Percentiles rank a stretch among this genome's conserved stretches.
phyloP scores from a whole-genome alignment of 257 asterid genomes.

The Penstemon davidsonii region DNA sequence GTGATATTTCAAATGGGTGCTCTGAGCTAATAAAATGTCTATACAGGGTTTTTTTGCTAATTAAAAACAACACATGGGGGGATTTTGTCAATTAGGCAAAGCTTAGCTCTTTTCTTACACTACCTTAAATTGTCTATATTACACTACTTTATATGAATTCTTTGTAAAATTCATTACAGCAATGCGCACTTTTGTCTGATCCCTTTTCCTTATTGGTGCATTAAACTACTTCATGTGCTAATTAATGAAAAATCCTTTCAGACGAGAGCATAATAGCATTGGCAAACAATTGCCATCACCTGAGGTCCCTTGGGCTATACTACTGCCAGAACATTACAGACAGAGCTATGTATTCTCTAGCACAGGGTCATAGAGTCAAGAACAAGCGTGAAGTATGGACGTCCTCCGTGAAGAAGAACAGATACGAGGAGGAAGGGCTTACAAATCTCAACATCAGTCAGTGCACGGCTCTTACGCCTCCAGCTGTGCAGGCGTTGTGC shows the following conservation, averaged over 20 bases:
- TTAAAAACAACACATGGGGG: too few species aligned
- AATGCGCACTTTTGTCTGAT: too few species aligned
- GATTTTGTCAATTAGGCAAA: too few species aligned
- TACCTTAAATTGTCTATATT: too few species aligned
- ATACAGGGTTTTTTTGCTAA: too few species aligned
- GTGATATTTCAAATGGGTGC: too few species aligned
- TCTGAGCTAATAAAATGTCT: too few species aligned
- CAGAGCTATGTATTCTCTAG: constrained; percentile 87
- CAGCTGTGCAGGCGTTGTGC: constrained; percentile 95
- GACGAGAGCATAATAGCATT: constrained; percentile 86
- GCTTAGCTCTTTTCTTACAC: too few species aligned
- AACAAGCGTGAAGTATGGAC: constrained; percentile 62
- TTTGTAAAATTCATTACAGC: too few species aligned
- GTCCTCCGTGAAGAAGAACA: constrained; percentile 46
- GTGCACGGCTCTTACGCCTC: constrained; percentile 98
- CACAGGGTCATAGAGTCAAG: constrained; percentile 61
- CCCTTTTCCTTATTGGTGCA: too few species aligned
- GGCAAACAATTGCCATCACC: constrained; percentile 78
- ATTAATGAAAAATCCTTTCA: constrained; percentile 22
- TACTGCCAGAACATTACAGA: constrained; percentile 91
- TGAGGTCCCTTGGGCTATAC: constrained; percentile 82
- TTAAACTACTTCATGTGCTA: too few species aligned
- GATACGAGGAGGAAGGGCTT: constrained; percentile 80
- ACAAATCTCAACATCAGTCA: constrained; percentile 90
- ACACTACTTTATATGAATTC: too few species aligned